These are phyloP conservation scores for Lachnellula cervina DNA, from an alignment of 2,329 filamentous ascomycete genomes.

Conservation along the genomic window DNA sequence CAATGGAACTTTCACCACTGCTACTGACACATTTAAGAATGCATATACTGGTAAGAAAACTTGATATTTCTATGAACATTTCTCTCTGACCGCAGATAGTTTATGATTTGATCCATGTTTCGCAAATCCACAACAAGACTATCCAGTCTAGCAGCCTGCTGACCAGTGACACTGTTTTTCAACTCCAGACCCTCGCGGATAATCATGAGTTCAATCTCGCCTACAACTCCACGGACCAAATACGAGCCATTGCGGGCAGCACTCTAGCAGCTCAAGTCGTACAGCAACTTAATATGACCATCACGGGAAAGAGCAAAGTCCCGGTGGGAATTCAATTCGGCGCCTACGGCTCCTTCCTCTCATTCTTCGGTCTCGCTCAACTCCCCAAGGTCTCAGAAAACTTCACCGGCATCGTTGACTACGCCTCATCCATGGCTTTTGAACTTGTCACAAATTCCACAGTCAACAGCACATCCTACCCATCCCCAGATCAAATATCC, in stretches of 20 bases:
- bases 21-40: slow-evolving; percentile 50
- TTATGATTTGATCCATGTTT: slow-evolving; percentile 57
- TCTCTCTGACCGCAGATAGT: slow-evolving; percentile 35
- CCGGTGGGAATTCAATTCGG: slow-evolving; percentile 53
- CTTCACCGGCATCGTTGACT: slow-evolving; percentile 77
- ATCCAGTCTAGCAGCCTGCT: slow-evolving; percentile 58
- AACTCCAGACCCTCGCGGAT: slow-evolving; percentile 71
- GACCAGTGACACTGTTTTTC: slow-evolving; percentile 51
- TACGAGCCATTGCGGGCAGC: slow-evolving; percentile 53
- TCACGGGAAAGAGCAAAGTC: slow-evolving; percentile 39
- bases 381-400: slow-evolving; percentile 48
- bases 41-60: slow-evolving; percentile 53
- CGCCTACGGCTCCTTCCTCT: slow-evolving; percentile 56
- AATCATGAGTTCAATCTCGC: slow-evolving; percentile 77
- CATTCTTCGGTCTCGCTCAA: slow-evolving; percentile 57
- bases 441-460: slow-evolving; percentile 60
- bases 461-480: slow-evolving; percentile 41
- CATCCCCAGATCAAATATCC: slow-evolving; percentile 43
- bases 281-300: slow-evolving; percentile 47
- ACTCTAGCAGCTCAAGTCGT: slow-evolving; percentile 41
- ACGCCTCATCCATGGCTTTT: slow-evolving; percentile 76
- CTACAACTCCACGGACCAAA: slow-evolving; percentile 69
- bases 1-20: slow-evolving; percentile 45
- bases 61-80: not conserved
- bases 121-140: slow-evolving; percentile 53